A percentile compares a stretch with the other conserved stretches of the same genome.
These are phyloP conservation scores for Liriodendron chinense DNA, from an alignment of 164 flowering plant genomes.

Conservation along the genomic window DNA sequence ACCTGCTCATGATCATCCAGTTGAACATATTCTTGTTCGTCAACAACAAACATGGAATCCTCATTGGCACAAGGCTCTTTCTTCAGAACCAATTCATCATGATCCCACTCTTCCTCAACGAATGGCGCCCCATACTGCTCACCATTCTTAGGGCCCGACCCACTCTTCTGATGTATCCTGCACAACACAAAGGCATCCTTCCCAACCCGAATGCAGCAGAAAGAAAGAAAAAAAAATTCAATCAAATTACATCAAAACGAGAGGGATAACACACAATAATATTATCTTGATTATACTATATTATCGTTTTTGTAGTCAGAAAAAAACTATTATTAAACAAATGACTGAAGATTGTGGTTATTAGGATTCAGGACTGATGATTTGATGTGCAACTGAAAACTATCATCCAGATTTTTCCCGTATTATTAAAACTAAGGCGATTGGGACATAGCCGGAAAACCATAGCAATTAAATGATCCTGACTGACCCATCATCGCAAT, in stretches of 20 bases:
- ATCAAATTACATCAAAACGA: neutral
- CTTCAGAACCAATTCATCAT: slow-evolving; percentile 27
- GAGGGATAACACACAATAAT: neutral
- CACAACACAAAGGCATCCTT: slow-evolving; percentile 37
- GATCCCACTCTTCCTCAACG: slow-evolving; percentile 57
- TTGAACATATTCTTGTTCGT: slow-evolving; percentile 16
- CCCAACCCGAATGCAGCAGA: slow-evolving; percentile 5
- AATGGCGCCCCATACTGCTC: slow-evolving; percentile 61
- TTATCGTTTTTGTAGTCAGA: neutral
- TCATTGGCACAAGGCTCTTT: slow-evolving; percentile 20
- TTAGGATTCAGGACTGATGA: too few relatives aligned
- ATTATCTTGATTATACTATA: too few relatives aligned
- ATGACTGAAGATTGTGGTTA: neutral
- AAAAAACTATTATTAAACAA: neutral
- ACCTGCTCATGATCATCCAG: slow-evolving; percentile 47
- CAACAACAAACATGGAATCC: slow-evolving; percentile 9
- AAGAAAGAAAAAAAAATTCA: neutral
- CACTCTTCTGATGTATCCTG: slow-evolving; percentile 37
- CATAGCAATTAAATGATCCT: too few relatives aligned
- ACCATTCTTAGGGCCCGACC: slow-evolving; percentile 55
- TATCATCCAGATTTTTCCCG: too few relatives aligned
- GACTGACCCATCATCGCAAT: too few relatives aligned
- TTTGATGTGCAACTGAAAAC: too few relatives aligned
- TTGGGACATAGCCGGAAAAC: too few relatives aligned
- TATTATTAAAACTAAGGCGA: too few relatives aligned